Base-by-base conservation (phyloP, 176 grass and related monocot species). In the Puya raimondii region DNA sequence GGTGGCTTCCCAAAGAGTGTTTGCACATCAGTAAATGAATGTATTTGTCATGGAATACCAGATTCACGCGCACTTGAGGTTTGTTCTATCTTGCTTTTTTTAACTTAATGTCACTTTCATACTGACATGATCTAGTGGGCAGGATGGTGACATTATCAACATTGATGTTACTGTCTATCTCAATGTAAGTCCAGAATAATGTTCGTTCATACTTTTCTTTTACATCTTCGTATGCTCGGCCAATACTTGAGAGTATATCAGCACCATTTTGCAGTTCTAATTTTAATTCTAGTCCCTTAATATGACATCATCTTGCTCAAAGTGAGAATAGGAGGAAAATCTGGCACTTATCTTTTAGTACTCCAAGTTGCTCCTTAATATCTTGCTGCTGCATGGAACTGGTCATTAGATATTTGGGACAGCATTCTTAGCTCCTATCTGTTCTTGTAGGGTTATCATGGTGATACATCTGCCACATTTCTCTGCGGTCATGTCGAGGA, bases 71-170 rank as follows among this genome's bases (percentile, higher is more conserved):
- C 82, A 53, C 89, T 97, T 81, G 93, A 97, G 84, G 92, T 96
- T n/a, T 25, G n/a, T 57, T 64, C 58, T 11, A 12, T 59, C 48
- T 65, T 58, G 17, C 26, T 21, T 10, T 70, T 69, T 69, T 47
- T 12, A 23, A 52, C 16, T 63, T 17, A 57, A 14, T 49, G 12
- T 13, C 13, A 70, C 12, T 10, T 51, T 70, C 13, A 23, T 47
- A 9, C 25, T 58, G 29, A 29, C 67, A 4, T 10, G 3, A 17
- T 49, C 23, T 69, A 53, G 17, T 18, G 65, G 75, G 21, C 83
- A 96, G 92, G 93, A 97, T 79, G 89, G 89, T 25, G 93, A 97
- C 83, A 97, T 97, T 74, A 85, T 97, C 82, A 97, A 97, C 56
- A 92, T 97, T 18, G 89, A 97, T 76, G 93, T 90, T 85, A 97